Base-by-base conservation (phyloP, 179 eudicot genomes). In the Patellifolia procumbens region DNA sequence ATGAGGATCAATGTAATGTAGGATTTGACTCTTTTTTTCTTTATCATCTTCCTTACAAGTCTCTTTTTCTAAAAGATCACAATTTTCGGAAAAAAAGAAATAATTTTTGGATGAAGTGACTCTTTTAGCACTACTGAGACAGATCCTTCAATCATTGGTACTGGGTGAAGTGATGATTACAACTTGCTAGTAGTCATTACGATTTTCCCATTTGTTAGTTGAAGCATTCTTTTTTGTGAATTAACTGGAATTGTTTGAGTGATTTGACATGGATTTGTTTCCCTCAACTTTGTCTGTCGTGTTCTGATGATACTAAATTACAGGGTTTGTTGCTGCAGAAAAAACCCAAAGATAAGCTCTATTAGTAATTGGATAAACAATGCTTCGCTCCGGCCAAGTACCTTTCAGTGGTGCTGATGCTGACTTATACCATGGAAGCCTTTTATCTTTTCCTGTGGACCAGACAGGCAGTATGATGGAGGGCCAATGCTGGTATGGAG, bases 281-380 rank as follows among this genome's bases (percentile, higher is more conserved):
- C 29, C 68, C 28, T 20, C 19, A n/a, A n/a, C 12, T 35, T 35
- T 35, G 19, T 22, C 8, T n/a, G n/a, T 37, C 4, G 9, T 39
- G n/a, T 76, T 43, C 76, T 84, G 82, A 79, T 73, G 43, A 52
- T 53, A 19, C 48, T 62, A n/a, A 31, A 20, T 34, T 1, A 74
- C 39, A 1, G 13, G 8, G 7, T 74, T 74, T 74, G 16, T 74
- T 3, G 52, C 56, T 43, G 56, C 42, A 29, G 35, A 28, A 8
- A 12, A 73, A 46, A 31, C 31, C 31, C 29, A 37, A 24, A 42
- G 10, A 59, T n/a, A 35, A 48, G 13, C 49, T 63, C 61, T 15
- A 19, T n/a, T 74, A 48, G 46, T 39, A 7, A 32, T 34, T 20
- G 42, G 31, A 46, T 20, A 46, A 74, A 51, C 24, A 67, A 67